Conservation (phyloP, 805 yeast species). For the Candida succiphila region DNA sequence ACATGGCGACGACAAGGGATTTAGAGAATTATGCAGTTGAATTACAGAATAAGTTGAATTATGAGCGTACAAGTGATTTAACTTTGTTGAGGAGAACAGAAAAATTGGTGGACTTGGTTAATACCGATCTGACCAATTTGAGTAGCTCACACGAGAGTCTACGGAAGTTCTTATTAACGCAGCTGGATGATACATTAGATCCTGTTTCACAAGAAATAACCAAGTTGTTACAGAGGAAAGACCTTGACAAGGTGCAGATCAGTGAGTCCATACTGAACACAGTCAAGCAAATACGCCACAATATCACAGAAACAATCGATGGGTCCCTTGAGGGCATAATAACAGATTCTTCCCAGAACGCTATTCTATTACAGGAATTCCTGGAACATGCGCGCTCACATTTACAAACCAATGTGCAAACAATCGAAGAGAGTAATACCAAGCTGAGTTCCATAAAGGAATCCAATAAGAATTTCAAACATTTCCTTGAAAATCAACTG, state of each 20-base stretch:
- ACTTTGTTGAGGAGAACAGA: conserved; percentile 2
- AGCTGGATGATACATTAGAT: conserved; percentile 7
- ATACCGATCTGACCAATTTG: conserved; percentile 15
- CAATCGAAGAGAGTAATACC: too few species aligned
- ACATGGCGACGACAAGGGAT: conserved; percentile 8
- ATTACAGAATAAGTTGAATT: not conserved
- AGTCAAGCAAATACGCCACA: not conserved
- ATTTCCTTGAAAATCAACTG: conserved; percentile 4
- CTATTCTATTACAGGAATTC: too few species aligned
- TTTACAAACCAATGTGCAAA: too few species aligned
- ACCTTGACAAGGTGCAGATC: conserved; percentile 2
- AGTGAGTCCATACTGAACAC: not conserved
- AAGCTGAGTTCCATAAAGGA: too few species aligned
- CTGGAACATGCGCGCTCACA: too few species aligned
- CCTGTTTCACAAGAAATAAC: conserved; percentile 7
- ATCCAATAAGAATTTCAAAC: conserved; percentile 4
- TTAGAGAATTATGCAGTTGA: conserved; percentile 2
- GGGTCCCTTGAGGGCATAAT: conserved; percentile 6
- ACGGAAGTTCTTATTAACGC: conserved; percentile 7
- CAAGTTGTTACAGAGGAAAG: not conserved
- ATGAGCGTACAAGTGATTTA: not conserved
- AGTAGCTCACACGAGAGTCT: conserved; percentile 9
- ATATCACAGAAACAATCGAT: conserved; percentile 1
- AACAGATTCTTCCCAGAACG: not conserved
- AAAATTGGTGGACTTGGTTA: conserved; percentile 17